Base-by-base conservation (phyloP, 2,329 filamentous ascomycete species). In the Rhynchosporium secalis region DNA sequence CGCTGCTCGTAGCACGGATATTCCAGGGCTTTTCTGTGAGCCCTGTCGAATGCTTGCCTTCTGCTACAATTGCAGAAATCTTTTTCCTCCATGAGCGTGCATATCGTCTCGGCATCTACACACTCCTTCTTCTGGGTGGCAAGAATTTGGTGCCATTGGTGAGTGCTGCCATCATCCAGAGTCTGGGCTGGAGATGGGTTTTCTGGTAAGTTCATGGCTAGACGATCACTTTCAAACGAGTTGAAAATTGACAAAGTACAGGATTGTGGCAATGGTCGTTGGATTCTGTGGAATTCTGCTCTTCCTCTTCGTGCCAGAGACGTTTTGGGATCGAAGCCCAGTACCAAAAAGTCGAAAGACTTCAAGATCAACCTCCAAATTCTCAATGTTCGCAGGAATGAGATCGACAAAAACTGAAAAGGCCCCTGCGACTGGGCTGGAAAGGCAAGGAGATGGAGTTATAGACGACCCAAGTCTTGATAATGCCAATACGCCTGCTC, bases 71-170 rank as follows among this genome's bases (percentile, higher is more conserved):
- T 71, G 92, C 93, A 3, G 94, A 98, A 75, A 97, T 98, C 64
- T 98, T 93, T 79, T 97, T 96, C 72, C 80, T 98, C 26, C 94
- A 98, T 71, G 94, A 98, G 77, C 84, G 94, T 64, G 94, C 94
- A 0, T 98, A 93, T 73, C 88, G 94, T 4, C 86, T 98, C 49
- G 95, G 95, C 9, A 92, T 98, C 29, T 98, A 98, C 73, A 97
- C 93, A 0, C 77, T 98, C 26, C 79, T 98, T 5, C 81, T 98
- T 12, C 83, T 98, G 0, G 91, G 93, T 13, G 92, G 93, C 56
- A 97, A 97, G 80, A 98, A 97, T 69, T 74, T 98, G 66, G 82
- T 96, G 4, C 94, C 94, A 0, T 78, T 97, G 29, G 87, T 96
- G 29, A 96, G 91, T 74, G 94, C 94, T 8, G 91, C 81, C 28